A percentile compares a stretch with the other conserved stretches of the same genome.
Conservation (phyloP, 2,329 filamentous ascomycete species). For the Xylaria digitata region DNA sequence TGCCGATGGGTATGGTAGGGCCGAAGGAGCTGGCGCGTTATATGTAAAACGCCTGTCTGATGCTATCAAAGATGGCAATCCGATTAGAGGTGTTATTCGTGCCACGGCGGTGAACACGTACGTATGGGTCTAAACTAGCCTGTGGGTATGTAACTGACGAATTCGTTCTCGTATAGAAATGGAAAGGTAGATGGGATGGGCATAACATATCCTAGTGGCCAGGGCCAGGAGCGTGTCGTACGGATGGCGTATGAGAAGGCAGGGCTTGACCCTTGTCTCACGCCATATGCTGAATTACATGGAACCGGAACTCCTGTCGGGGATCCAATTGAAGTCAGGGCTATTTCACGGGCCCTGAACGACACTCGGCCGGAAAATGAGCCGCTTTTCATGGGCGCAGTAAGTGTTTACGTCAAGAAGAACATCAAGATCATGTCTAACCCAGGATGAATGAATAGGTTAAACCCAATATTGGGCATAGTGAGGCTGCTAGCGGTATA, state of each 20-base stretch:
- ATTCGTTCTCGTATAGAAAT: constrained; percentile 30
- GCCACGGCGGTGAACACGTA: constrained; percentile 42
- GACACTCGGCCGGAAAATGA: constrained; percentile 33
- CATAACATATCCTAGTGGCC: constrained; percentile 46
- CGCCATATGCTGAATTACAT: constrained; percentile 44
- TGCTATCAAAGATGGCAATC: constrained; percentile 44
- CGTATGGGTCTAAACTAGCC: constrained; percentile 31
- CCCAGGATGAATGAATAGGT: constrained; percentile 19
- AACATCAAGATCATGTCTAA: neutral
- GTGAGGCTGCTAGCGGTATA: constrained; percentile 43
- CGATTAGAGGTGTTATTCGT: constrained; percentile 45
- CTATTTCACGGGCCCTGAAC: constrained; percentile 39
- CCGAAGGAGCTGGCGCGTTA: constrained; percentile 41
- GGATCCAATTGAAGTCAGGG: constrained; percentile 44
- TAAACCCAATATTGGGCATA: constrained; percentile 45
- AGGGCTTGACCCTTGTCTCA: constrained; percentile 41
- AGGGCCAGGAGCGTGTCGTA: constrained; percentile 42
- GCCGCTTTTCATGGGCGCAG: constrained; percentile 40
- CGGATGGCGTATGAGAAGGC: constrained; percentile 40
- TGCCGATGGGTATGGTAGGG: constrained; percentile 48
- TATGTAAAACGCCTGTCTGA: constrained; percentile 45
- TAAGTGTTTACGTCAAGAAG: constrained; percentile 17
- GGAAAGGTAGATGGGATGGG: constrained; percentile 45
- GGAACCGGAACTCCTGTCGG: constrained; percentile 45
- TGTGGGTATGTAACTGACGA: constrained; percentile 40